Evolutionary conservation across 169 alveolate species (phyloP).

Genomic region (Eimeria acervulina): DNA sequence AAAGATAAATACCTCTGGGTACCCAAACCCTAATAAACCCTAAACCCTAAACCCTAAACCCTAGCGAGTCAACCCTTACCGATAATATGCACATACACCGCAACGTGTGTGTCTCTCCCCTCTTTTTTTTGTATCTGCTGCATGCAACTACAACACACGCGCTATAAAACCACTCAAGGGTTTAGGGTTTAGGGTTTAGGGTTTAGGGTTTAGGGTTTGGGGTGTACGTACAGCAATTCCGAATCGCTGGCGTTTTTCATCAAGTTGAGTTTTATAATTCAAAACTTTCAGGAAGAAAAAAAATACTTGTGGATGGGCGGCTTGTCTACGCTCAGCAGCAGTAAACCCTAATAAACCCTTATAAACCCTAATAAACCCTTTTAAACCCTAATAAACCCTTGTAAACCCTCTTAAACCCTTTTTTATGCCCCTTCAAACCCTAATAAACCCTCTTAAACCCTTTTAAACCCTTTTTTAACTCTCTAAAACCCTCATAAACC

Average conservation of each 20-base stretch:
- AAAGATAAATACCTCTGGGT: slow-evolving; percentile 67
- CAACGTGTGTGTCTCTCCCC: background rate
- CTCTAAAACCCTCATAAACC: background rate
- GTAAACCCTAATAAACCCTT: slow-evolving; percentile 61
- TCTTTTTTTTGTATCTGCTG: no score
- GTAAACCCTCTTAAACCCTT: slow-evolving; percentile 1
- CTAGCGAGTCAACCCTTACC: no score
- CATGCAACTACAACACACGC: no score
- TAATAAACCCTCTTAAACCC: background rate
- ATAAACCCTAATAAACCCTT: slow-evolving; percentile 29
- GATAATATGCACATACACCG: background rate
- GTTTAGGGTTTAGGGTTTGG: slow-evolving; percentile 64
- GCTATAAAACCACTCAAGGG: no score
- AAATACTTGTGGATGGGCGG: slow-evolving; percentile 35
- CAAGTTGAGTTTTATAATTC: slow-evolving; percentile 60
- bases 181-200: slow-evolving; percentile 66
- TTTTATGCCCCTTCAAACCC: no score
- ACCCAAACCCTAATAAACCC: slow-evolving; percentile 14
- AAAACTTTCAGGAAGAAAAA: slow-evolving; percentile 64
- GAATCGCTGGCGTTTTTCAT: slow-evolving; percentile 22
- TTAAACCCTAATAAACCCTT: background rate
- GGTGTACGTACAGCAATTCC: slow-evolving; percentile 26
- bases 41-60: slow-evolving; percentile 48
- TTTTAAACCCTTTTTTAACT: no score
- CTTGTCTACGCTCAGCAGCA: slow-evolving; percentile 51